Percentiles rank a stretch among this genome's conserved stretches.
Evolutionary conservation across 2,329 filamentous ascomycete species (phyloP).

Genomic region (Atkinsonella hypoxylon): DNA sequence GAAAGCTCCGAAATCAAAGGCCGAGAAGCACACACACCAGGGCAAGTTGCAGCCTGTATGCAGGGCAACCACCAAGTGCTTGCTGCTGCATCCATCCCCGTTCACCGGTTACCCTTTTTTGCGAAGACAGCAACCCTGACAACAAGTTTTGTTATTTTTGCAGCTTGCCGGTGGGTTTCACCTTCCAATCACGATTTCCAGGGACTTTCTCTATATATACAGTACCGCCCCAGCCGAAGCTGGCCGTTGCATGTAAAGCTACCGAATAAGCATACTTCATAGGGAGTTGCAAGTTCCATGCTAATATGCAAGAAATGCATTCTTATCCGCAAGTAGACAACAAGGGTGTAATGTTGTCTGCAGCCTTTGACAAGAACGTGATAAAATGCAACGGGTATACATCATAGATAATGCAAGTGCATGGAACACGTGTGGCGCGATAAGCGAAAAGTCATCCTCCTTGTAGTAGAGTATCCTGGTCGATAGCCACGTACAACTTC

Average conservation of each 20-base stretch:
- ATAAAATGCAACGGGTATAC: slow-evolving; percentile 34
- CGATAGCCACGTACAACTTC: neutral
- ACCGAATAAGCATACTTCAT: neutral
- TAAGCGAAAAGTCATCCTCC: neutral
- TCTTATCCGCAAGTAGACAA: neutral
- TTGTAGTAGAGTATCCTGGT: too few relatives aligned
- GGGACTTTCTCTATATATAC: neutral
- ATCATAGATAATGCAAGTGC: too few relatives aligned
- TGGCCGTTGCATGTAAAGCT: neutral
- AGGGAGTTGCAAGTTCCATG: neutral
- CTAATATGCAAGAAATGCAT: neutral
- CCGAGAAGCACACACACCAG: neutral
- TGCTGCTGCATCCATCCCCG: neutral
- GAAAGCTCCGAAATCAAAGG: neutral
- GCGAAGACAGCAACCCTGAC: neutral
- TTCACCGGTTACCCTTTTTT: neutral
- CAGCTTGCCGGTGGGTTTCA: neutral
- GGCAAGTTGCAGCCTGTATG: neutral
- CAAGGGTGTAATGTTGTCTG: neutral
- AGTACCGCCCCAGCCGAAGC: neutral
- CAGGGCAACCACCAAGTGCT: neutral
- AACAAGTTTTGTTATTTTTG: neutral
- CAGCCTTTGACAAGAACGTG: neutral
- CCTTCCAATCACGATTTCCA: neutral
- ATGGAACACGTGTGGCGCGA: too few relatives aligned